A percentile compares a stretch with the other conserved stretches of the same genome.
These are phyloP conservation scores for Xylaria sp. DNA, from an alignment of 2,329 filamentous ascomycete species.

Conservation along the genomic window DNA sequence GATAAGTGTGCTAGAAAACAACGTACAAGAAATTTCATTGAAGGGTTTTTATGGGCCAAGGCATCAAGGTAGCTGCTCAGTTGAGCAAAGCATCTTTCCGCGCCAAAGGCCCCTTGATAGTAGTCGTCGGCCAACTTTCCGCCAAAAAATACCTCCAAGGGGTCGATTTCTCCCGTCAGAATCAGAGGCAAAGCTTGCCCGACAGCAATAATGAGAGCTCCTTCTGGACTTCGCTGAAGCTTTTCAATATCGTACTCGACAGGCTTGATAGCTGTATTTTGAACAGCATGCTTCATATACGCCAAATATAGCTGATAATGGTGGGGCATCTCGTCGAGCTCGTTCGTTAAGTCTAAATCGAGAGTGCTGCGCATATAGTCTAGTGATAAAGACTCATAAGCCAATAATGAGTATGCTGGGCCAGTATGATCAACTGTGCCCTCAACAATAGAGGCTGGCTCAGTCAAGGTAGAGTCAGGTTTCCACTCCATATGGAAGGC, in stretches of 20 bases:
- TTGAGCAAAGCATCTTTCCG: constrained; percentile 35
- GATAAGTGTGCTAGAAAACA: neutral
- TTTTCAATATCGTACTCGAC: constrained; percentile 27
- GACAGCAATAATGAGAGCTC: constrained; percentile 36
- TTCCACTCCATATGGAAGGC: constrained; percentile 37
- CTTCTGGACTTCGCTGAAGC: constrained; percentile 36
- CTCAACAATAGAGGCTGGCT: constrained; percentile 13
- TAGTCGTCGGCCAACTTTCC: constrained; percentile 37
- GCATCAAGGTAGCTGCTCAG: constrained; percentile 35
- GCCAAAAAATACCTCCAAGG: constrained; percentile 37
- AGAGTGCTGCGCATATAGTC: constrained; percentile 32
- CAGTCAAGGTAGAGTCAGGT: constrained; percentile 21
- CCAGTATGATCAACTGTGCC: constrained; percentile 18
- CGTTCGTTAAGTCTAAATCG: constrained; percentile 11
- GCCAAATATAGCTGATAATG: constrained; percentile 30
- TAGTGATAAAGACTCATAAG: constrained; percentile 31
- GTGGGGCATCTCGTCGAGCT: constrained; percentile 24
- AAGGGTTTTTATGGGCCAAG: constrained; percentile 31
- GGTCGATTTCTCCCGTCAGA: constrained; percentile 38
- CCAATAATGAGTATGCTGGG: constrained; percentile 28
- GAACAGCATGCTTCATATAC: constrained; percentile 32
- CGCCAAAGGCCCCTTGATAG: constrained; percentile 36
- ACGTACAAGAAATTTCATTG: constrained; percentile 38
- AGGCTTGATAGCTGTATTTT: constrained; percentile 20
- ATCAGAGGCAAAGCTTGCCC: constrained; percentile 37